A percentile compares a stretch with the other conserved stretches of the same genome.
Evolutionary conservation across 306 rosid species (phyloP).

Genomic region (Trifolium pratense): DNA sequence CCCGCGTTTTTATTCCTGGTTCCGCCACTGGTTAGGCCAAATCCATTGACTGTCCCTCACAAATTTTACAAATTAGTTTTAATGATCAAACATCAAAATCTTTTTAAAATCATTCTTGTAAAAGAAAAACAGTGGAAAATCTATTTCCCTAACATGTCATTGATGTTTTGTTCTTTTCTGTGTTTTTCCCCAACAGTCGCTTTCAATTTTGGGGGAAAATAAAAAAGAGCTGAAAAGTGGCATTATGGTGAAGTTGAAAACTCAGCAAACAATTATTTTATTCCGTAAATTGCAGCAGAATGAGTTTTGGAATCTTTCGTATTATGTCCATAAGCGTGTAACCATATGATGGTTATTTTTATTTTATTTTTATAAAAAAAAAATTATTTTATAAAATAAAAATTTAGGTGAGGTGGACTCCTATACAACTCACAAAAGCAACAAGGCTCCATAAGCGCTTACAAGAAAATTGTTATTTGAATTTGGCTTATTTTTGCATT

Average conservation of each 20-base stretch:
- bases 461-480: too few species aligned
- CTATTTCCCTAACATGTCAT: not conserved
- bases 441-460: too few species aligned
- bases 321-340: not conserved
- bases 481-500: too few species aligned
- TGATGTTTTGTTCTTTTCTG: not conserved
- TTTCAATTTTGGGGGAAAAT: not conserved
- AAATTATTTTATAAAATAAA: too few species aligned
- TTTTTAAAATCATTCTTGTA: not conserved
- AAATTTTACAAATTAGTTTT: not conserved
- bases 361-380: too few species aligned
- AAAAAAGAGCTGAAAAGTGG: not conserved
- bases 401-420: too few species aligned
- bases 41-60: not conserved
- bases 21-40: too few species aligned
- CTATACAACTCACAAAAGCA: too few species aligned
- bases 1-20: too few species aligned
- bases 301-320: not conserved
- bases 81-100: not conserved
- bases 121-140: not conserved
- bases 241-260: constrained; percentile 2
- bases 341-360: not conserved
- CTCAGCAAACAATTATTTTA: not conserved
- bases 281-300: not conserved
- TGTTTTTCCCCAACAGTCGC: not conserved